These are phyloP conservation scores for Magnaporthales sp. DNA, from an alignment of 2,329 filamentous ascomycete genomes.

Conservation along the genomic window DNA sequence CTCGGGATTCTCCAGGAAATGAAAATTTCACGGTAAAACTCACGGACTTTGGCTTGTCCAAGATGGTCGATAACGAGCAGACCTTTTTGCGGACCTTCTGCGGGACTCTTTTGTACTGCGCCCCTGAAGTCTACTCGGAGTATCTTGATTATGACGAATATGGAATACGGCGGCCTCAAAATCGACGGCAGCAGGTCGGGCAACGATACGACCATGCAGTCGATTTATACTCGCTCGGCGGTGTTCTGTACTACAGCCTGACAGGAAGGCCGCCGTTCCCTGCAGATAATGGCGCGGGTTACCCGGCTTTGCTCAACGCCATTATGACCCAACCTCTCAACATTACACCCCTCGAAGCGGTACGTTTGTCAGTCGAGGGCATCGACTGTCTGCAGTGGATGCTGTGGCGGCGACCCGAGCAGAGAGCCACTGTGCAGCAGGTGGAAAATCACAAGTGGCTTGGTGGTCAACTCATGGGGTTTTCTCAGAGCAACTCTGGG, in stretches of 20 bases:
- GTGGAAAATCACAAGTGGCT: constrained; percentile 72
- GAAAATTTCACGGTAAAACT: constrained; percentile 66
- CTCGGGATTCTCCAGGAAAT: constrained; percentile 58
- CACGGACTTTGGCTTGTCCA: constrained; percentile 93
- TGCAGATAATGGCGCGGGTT: constrained; percentile 65
- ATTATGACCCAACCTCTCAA: constrained; percentile 77
- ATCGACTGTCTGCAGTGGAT: constrained; percentile 72
- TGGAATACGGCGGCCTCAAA: constrained; percentile 52
- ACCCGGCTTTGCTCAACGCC: constrained; percentile 70
- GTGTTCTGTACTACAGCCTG: constrained; percentile 83
- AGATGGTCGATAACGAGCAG: constrained; percentile 81
- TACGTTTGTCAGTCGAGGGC: constrained; percentile 53
- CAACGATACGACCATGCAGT: constrained; percentile 83
- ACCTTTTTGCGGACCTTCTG: constrained; percentile 96
- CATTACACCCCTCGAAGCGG: constrained; percentile 49
- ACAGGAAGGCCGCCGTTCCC: constrained; percentile 73
- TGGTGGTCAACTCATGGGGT: constrained; percentile 15
- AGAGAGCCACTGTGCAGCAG: constrained; percentile 63
- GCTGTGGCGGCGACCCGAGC: constrained; percentile 69
- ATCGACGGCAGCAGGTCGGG: constrained; percentile 41
- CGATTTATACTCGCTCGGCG: constrained; percentile 93
- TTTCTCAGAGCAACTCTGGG: constrained; percentile 22
- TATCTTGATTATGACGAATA: constrained; percentile 61
- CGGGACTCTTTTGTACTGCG: constrained; percentile 90
- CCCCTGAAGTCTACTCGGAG: constrained; percentile 87